Conservation (phyloP, 768 basidiomycete genomes). For the Amyloporia xantha region DNA sequence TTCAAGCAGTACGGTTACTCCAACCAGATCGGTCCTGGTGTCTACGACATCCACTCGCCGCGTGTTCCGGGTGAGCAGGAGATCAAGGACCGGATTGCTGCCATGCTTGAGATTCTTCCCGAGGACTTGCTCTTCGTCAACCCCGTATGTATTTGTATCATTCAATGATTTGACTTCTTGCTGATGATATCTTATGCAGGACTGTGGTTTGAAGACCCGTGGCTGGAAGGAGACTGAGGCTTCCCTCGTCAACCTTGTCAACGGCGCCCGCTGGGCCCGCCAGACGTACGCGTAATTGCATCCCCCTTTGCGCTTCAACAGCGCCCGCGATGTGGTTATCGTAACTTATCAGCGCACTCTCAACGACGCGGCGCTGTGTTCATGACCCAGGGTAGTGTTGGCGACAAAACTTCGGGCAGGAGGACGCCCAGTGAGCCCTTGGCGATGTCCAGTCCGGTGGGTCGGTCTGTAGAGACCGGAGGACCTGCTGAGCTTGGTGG, state of each 20-base stretch:
- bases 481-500: constrained; percentile 1
- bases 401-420: constrained; percentile 26
- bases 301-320: constrained; percentile 78
- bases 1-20: constrained; percentile 96
- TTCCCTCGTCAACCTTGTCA: constrained; percentile 80
- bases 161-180: constrained; percentile 3
- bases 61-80: constrained; percentile 92
- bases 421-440: constrained; percentile 3
- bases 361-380: constrained; percentile 12
- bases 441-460: constrained; percentile 10
- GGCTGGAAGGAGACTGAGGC: constrained; percentile 97
- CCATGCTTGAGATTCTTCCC: constrained; percentile 79
- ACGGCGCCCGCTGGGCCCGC: constrained; percentile 92
- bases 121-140: constrained; percentile 83
- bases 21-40: constrained; percentile 96
- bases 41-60: constrained; percentile 99
- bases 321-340: constrained; percentile 63
- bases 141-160: constrained; percentile 56
- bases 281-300: constrained; percentile 62
- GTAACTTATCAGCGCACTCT: constrained; percentile 39
- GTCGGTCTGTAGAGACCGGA: constrained; percentile 3
- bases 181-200: constrained; percentile 31
- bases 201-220: constrained; percentile 98
- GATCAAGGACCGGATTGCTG: constrained; percentile 85
- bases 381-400: constrained; percentile 51